These are phyloP conservation scores for Apiospora phragmitis DNA, from an alignment of 2,329 filamentous ascomycete species.

Conservation along the genomic window DNA sequence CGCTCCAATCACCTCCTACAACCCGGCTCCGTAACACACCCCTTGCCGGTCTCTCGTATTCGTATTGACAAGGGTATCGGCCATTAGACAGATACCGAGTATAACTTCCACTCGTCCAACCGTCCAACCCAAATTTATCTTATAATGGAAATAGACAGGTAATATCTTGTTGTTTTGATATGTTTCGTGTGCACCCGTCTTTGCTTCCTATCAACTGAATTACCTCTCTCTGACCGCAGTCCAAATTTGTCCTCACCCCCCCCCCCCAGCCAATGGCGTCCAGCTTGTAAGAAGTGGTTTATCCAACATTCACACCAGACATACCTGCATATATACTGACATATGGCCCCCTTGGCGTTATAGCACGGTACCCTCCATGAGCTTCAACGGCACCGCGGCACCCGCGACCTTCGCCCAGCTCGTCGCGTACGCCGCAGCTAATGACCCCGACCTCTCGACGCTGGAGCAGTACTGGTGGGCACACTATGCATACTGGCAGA, in stretches of 20 bases:
- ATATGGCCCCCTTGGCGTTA: neutral
- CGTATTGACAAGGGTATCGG: neutral
- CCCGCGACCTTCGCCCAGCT: neutral
- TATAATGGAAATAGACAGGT: neutral
- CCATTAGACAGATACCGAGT: neutral
- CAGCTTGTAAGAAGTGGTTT: neutral
- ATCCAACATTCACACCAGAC: no score
- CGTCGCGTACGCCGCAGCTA: neutral
- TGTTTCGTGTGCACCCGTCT: neutral
- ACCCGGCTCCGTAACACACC: neutral
- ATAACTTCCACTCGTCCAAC: neutral
- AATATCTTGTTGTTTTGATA: neutral
- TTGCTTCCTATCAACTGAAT: neutral
- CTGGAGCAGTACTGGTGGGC: conserved; percentile 44
- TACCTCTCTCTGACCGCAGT: neutral
- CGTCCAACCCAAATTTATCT: neutral
- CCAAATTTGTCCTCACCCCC: no score
- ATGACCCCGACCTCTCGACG: neutral
- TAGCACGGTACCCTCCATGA: neutral
- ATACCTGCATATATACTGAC: neutral
- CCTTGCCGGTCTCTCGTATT: neutral
- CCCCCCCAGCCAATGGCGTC: neutral
- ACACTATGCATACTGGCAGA: conserved; percentile 98
- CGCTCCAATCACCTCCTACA: neutral
- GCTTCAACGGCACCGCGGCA: no score